Percentiles rank a stretch among this genome's conserved stretches.
These are phyloP conservation scores for Aphanomyces invadans DNA, from an alignment of 352 stramenopile species.

Conservation along the genomic window DNA sequence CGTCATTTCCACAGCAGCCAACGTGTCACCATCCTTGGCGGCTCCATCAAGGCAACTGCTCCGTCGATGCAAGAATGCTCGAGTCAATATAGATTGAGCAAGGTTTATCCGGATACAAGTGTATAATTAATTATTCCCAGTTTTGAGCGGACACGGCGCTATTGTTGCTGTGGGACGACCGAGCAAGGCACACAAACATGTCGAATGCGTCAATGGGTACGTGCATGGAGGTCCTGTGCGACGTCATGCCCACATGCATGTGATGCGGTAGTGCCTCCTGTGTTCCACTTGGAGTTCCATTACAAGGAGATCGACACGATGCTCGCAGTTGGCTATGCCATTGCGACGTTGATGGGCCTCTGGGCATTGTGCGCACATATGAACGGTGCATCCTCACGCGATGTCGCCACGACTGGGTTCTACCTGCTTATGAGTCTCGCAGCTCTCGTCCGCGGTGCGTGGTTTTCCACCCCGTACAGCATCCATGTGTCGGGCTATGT, in stretches of 20 bases:
- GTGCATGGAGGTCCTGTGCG: not conserved
- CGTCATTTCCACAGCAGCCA: too few relatives aligned
- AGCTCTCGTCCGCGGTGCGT: constrained; percentile 51
- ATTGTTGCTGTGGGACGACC: too few relatives aligned
- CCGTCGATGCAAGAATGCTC: too few relatives aligned
- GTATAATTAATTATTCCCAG: too few relatives aligned
- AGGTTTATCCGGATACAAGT: too few relatives aligned
- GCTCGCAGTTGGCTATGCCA: constrained; percentile 62
- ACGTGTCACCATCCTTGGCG: too few relatives aligned
- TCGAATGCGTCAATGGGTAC: not conserved
- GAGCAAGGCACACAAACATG: too few relatives aligned
- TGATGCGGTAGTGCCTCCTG: constrained; percentile 33
- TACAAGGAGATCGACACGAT: constrained; percentile 77
- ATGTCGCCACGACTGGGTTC: constrained; percentile 70
- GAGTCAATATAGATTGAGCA: too few relatives aligned
- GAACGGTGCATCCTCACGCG: constrained; percentile 37
- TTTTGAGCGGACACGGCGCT: too few relatives aligned
- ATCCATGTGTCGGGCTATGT: constrained; percentile 59
- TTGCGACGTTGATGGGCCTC: constrained; percentile 71
- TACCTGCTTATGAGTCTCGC: constrained; percentile 68
- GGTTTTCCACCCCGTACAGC: constrained; percentile 70
- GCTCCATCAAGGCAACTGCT: too few relatives aligned
- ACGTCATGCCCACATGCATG: not conserved
- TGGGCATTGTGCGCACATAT: constrained; percentile 69
- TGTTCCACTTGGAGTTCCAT: constrained; percentile 69